Conservation (phyloP, 495 filamentous ascomycete species). For the Podospora fimiseda region DNA sequence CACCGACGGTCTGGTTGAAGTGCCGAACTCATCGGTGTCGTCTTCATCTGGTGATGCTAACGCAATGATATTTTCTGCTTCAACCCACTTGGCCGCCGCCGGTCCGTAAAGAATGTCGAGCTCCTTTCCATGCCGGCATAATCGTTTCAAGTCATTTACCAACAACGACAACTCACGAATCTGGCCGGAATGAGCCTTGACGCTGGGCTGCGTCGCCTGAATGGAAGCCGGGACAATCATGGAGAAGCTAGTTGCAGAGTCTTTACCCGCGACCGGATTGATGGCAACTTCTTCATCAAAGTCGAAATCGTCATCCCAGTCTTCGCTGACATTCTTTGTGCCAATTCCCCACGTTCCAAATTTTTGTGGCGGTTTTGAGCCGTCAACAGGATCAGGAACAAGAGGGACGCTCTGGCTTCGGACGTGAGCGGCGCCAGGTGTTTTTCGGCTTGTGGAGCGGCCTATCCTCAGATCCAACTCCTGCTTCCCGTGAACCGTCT, state of each 20-base stretch:
- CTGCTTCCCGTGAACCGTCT: slow-evolving; percentile 89
- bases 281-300: slow-evolving; percentile 52
- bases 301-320: slow-evolving; percentile 83
- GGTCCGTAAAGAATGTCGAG: slow-evolving; percentile 59
- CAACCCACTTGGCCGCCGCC: slow-evolving; percentile 65
- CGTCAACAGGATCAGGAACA: slow-evolving; percentile 55
- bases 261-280: slow-evolving; percentile 28
- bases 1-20: slow-evolving; percentile 18
- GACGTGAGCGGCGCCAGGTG: slow-evolving; percentile 69
- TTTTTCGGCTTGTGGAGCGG: slow-evolving; percentile 65
- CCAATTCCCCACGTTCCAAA: slow-evolving; percentile 86
- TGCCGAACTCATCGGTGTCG: slow-evolving; percentile 27
- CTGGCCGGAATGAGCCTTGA: slow-evolving; percentile 79
- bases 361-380: slow-evolving; percentile 59
- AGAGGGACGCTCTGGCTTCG: slow-evolving; percentile 96
- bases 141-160: slow-evolving; percentile 58
- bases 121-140: slow-evolving; percentile 67
- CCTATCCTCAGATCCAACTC: slow-evolving; percentile 64
- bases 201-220: slow-evolving; percentile 74
- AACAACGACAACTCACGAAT: slow-evolving; percentile 78
- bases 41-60: slow-evolving; percentile 81
- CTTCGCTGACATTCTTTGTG: slow-evolving; percentile 74
- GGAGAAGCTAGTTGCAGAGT: slow-evolving; percentile 42
- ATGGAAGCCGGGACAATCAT: slow-evolving; percentile 80
- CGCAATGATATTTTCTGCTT: slow-evolving; percentile 82